Base-by-base conservation (phyloP, 495 filamentous ascomycete species). In the Podospora anserina region DNA sequence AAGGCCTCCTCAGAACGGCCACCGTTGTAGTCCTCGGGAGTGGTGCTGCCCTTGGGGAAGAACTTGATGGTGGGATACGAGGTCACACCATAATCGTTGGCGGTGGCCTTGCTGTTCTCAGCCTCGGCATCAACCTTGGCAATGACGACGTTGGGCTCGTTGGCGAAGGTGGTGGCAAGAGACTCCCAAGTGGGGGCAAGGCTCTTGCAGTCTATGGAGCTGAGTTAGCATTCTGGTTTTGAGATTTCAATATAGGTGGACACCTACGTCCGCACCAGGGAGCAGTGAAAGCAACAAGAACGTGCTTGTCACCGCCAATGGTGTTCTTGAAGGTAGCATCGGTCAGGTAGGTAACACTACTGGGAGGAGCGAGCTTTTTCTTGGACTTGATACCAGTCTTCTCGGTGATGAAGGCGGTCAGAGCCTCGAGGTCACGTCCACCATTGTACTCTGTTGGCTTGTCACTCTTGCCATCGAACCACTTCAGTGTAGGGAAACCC, bases 61-160 rank as follows among this genome's bases (percentile, higher is more conserved):
- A 91, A 99, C 84, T 96, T 97, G 85, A 99, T 95, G 68, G 95
- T 99, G 32, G 95, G 95, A 86, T 94, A 99, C 30, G 89, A 90
- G 63, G 83, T 86, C 61, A 99, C 87, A 68, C 89, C 91, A 72
- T 94, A 91, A 66, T 88, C 90, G 71, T 87, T 78, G 53, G 94
- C 91, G 19, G 88, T 88, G 56, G 87, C 86, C 79, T 93, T 94
- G 76, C 90, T 82, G 79, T 92, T 92, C 69, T 91, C 89, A 5
- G 91, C 89, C 79, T 97, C 93, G 75, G 92, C 92, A 75, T 98
- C 93, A 65, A 99, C 90, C 83, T 99, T 97, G 75, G 92, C 95
- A 72, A 99, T 89, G 16, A 97, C 77, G 64, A 99, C 89, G 71
- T 82, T 81, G 57, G 87, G 76, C 74, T 99, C 95, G 73, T 83